Percentiles rank a stretch among this genome's conserved stretches.
phyloP scores from a whole-genome alignment of 495 filamentous ascomycete species.

The Aspergillus ostianus region DNA sequence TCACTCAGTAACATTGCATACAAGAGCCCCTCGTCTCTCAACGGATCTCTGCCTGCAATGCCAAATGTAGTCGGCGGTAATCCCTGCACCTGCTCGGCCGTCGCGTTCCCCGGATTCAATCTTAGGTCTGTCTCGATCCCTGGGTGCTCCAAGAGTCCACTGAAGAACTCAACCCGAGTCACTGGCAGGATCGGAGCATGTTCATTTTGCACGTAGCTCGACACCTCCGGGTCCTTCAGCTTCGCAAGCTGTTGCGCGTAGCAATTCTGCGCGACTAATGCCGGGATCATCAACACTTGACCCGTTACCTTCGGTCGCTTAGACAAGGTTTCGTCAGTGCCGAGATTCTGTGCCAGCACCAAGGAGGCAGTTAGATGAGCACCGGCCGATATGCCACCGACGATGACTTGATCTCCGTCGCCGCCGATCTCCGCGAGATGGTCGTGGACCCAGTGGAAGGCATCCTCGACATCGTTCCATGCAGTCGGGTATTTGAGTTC shows the following conservation, averaged over 20 bases:
- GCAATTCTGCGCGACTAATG: constrained; percentile 29
- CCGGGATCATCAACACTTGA: constrained; percentile 46
- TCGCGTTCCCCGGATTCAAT: constrained; percentile 42
- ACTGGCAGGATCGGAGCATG: constrained; percentile 40
- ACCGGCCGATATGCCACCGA: constrained; percentile 50
- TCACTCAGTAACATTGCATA: constrained; percentile 44
- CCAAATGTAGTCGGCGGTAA: constrained; percentile 45
- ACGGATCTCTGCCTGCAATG: constrained; percentile 44
- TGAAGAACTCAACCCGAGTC: constrained; percentile 32
- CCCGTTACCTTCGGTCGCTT: constrained; percentile 33
- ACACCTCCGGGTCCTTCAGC: constrained; percentile 30
- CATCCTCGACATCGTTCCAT: constrained; percentile 47
- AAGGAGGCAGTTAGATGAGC: constrained; percentile 44
- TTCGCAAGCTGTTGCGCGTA: constrained; percentile 36
- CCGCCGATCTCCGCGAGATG: constrained; percentile 33
- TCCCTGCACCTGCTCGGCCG: constrained; percentile 35
- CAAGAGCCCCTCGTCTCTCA: constrained; percentile 47
- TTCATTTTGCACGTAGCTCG: constrained; percentile 39
- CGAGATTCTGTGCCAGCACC: constrained; percentile 28
- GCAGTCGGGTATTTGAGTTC: constrained; percentile 41
- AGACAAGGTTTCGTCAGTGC: constrained; percentile 21
- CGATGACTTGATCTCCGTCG: constrained; percentile 34
- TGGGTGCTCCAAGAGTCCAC: constrained; percentile 21
- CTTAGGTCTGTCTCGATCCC: constrained; percentile 28
- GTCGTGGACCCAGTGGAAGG: constrained; percentile 45